Conservation (phyloP, 106 monocot species). For the Amphibolis antarctica region DNA sequence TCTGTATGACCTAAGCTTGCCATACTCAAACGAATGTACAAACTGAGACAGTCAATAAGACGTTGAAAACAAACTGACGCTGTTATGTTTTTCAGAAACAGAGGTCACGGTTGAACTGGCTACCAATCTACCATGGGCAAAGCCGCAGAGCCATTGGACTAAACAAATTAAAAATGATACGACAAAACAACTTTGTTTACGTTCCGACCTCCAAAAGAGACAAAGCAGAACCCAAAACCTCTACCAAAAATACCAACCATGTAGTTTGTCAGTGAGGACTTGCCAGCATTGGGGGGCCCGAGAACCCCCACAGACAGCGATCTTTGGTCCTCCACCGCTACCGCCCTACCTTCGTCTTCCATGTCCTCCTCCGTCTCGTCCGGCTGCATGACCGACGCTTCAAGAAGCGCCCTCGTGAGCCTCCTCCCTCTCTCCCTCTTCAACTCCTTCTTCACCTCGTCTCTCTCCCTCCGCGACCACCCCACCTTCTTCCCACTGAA, state of each 20-base stretch:
- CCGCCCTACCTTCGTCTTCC: slow-evolving; percentile 21
- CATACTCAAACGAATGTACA: too few relatives aligned
- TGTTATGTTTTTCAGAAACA: too few relatives aligned
- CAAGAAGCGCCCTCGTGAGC: slow-evolving; percentile 55
- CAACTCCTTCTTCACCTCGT: slow-evolving; percentile 15
- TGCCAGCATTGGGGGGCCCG: slow-evolving; percentile 95
- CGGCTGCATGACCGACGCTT: slow-evolving; percentile 50
- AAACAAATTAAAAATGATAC: too few relatives aligned
- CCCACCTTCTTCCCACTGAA: slow-evolving; percentile 19
- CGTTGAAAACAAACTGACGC: too few relatives aligned
- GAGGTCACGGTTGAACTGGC: too few relatives aligned
- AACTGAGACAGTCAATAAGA: too few relatives aligned
- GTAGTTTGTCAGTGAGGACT: slow-evolving; percentile 73
- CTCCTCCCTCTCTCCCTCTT: slow-evolving; percentile 36
- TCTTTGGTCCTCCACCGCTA: slow-evolving; percentile 74
- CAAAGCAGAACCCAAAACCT: too few relatives aligned
- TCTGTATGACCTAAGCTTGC: too few relatives aligned
- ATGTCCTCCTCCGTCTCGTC: slow-evolving; percentile 32
- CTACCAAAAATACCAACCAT: slow-evolving; percentile 72
- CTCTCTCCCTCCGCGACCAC: background rate
- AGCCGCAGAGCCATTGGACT: too few relatives aligned
- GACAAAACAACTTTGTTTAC: too few relatives aligned
- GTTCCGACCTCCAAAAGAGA: too few relatives aligned
- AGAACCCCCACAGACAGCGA: slow-evolving; percentile 86
- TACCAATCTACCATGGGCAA: too few relatives aligned